Evolutionary conservation across 192 early-diverging fungal species (phyloP).

Genomic region (Coemansia sp.): DNA sequence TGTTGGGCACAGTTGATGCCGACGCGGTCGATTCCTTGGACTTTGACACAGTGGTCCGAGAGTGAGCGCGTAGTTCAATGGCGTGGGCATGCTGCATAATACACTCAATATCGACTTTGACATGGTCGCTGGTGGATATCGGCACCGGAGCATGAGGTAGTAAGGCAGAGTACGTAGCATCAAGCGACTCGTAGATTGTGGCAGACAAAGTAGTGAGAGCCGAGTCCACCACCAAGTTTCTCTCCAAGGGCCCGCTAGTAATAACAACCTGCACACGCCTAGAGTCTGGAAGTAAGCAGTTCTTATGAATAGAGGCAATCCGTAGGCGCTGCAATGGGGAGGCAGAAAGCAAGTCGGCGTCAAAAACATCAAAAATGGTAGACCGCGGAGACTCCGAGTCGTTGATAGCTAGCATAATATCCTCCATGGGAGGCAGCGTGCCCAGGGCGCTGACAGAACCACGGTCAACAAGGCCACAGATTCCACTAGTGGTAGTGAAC

Average conservation of each 20-base stretch:
- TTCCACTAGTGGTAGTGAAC: conserved; percentile 40
- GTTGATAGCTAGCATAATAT: conserved; percentile 26
- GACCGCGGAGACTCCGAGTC: conserved; percentile 29
- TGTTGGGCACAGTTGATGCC: not conserved
- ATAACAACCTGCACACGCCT: conserved; percentile 21
- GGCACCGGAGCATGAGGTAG: conserved; percentile 21
- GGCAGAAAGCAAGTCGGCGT: not conserved
- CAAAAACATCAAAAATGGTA: conserved; percentile 44
- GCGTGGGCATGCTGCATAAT: conserved; percentile 37
- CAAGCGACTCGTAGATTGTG: conserved; percentile 17
- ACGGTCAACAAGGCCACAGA: conserved; percentile 31
- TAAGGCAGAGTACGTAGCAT: conserved; percentile 19
- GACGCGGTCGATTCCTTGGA: not conserved
- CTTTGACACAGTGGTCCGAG: not conserved
- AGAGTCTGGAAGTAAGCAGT: conserved; percentile 17
- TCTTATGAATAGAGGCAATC: not conserved
- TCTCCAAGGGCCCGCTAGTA: conserved; percentile 19
- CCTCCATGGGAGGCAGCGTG: conserved; percentile 44
- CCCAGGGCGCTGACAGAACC: conserved; percentile 33
- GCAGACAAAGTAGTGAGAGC: conserved; percentile 37
- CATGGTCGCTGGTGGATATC: conserved; percentile 14
- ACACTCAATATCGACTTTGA: conserved; percentile 29
- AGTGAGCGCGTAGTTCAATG: conserved; percentile 16
- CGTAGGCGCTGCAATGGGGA: conserved; percentile 25
- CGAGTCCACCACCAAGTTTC: conserved; percentile 40